Evolutionary conservation across 2,329 filamentous ascomycete species (phyloP).

Genomic region (Sporothrix brasiliensis): DNA sequence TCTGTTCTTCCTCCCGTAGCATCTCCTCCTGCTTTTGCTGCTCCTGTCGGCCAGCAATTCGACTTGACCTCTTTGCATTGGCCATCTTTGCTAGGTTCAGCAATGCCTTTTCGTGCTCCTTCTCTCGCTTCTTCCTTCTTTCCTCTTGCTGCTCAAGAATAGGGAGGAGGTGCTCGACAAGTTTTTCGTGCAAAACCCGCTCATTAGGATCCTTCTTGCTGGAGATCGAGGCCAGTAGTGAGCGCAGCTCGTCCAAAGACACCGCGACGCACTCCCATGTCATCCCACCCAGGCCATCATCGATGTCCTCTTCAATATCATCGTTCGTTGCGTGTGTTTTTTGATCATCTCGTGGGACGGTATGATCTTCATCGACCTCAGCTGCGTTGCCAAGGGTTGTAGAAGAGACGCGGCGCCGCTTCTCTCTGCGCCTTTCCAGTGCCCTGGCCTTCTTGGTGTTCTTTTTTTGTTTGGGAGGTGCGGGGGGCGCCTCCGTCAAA

Average conservation of each 20-base stretch:
- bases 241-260: slow-evolving; percentile 73
- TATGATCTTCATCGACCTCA: slow-evolving; percentile 47
- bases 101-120: slow-evolving; percentile 74
- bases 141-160: slow-evolving; percentile 79
- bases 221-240: slow-evolving; percentile 69
- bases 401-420: slow-evolving; percentile 64
- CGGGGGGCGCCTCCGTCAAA: slow-evolving; percentile 71
- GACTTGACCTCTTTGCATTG: slow-evolving; percentile 90
- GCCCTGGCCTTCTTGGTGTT: slow-evolving; percentile 68
- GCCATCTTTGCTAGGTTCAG: slow-evolving; percentile 82
- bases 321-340: slow-evolving; percentile 40
- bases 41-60: slow-evolving; percentile 80
- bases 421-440: slow-evolving; percentile 68
- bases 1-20: slow-evolving; percentile 69
- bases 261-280: slow-evolving; percentile 92
- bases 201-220: slow-evolving; percentile 84
- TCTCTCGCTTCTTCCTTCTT: slow-evolving; percentile 69
- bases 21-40: slow-evolving; percentile 74
- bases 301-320: slow-evolving; percentile 40
- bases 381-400: slow-evolving; percentile 45
- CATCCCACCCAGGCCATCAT: slow-evolving; percentile 72
- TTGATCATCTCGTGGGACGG: slow-evolving; percentile 36
- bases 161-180: slow-evolving; percentile 79
- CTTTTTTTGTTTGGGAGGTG: slow-evolving; percentile 62
- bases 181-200: slow-evolving; percentile 70